Evolutionary conservation across 2,329 filamentous ascomycete species (phyloP), one percentile per base, ranked within the genome.

Genomic region (Fusarium austroafricanum): DNA sequence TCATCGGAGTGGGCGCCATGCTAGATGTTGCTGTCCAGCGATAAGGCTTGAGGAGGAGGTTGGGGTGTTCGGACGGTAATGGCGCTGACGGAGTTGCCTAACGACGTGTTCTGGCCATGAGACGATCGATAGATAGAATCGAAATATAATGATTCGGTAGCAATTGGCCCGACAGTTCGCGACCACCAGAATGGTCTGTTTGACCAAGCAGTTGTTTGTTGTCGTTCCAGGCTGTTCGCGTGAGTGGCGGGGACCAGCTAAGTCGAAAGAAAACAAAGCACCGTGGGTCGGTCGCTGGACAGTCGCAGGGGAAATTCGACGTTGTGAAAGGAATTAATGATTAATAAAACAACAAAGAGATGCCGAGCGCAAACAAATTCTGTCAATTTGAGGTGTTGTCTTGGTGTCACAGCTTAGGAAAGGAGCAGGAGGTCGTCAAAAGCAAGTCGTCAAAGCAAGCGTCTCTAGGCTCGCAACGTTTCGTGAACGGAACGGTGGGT

Each of bases 1-100:
- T 81, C 50, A 81, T 79, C 68, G 78, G 82, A 57, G 82, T 83
- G 37, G 86, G 86, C 60, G 85, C 84, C 86, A 89, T 88, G 55
- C 58, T 76, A 64, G 68, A 60, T 65, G 65, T 73, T 70, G 55
- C 71, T 60, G 66, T 68, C 71, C 70, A 68, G 58, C 39, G 54
- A 56, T 37, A 39, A 51, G 65, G 51, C 28, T 38, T 45, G 53
- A 55, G 51, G 52, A 60, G 51, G 52, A 60, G 51, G 45, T 44
- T 55, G 45, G 61, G 49, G 47, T 28, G 42, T 43, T 53, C 49
- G 38, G 55, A 37, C 31, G 57, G 54, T 60, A 63, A 60, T 61
- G 61, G 65, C 61, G 64, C 59, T 61, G 59, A 56, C 47, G 45
- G 44, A 43, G 54, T 65, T 67, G 55, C 52, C 65, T 71, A 75